Evolutionary conservation across 2,329 filamentous ascomycete species (phyloP), one percentile per base, ranked within the genome.

Genomic region (Sporothrix humicola): DNA sequence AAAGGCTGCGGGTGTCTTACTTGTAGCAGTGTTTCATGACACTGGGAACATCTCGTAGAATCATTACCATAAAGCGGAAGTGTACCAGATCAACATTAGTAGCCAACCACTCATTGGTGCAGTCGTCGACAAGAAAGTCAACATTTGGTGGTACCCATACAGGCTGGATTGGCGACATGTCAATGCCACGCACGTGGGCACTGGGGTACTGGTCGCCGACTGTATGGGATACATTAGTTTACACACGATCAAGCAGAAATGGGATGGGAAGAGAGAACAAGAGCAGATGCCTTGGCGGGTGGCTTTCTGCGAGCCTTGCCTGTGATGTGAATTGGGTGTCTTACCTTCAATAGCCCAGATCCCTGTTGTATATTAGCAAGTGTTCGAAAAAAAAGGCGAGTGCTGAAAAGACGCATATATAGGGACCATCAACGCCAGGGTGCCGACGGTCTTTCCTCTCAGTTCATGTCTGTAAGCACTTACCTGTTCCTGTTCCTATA

Each of bases 11-110:
- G 31, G 31, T 37, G 37, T 58, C 37, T 13, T 54, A 17, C 78
- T 82, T 77, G 77, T 83, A 81, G 2, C 82, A 81, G 59, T 82
- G 82, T 7, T 78, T 77, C 63, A 88, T 81, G 0, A 89, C 78
- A n/a, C 77, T 80, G 2, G 81, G 81, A 85, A 87, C 88, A 77
- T 89, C 83, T 58, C 82, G 85, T 59, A 90, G 84, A 1, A 85
- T 83, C 79, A 85, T 84, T 12, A 86, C 85, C 1, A 87, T 86
- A 72, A 88, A 86, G 2, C 89, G 84, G 20, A 86, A 85, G 78
- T 90, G 88, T 12, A 89, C 85, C 74, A 88, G 89, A 77, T 91
- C 88, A 74, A 88, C 90, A 71, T 86, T 82, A 72, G 86, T 83
- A 69, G 86, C 84, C 8, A 85, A 84, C 88, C 88, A 90, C 4